Percentiles rank a stretch among this genome's conserved stretches.
These are phyloP conservation scores for Nidularia pulvinata DNA, from an alignment of 768 basidiomycete species.

Conservation along the genomic window DNA sequence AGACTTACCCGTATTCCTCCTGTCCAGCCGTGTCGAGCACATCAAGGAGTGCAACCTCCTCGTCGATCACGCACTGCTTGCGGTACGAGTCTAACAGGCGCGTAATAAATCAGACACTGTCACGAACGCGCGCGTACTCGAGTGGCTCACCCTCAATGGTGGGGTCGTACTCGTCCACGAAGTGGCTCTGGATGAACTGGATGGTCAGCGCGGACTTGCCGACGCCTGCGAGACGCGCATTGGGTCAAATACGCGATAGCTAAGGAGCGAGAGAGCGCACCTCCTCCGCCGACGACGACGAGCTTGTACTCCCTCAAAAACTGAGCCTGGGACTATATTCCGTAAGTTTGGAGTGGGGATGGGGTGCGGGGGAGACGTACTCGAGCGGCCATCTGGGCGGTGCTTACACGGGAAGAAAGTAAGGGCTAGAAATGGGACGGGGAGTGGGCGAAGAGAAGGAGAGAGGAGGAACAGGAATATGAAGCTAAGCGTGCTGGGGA, in stretches of 20 bases:
- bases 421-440: conserved; percentile 1
- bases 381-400: conserved; percentile 32
- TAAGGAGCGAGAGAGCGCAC: conserved; percentile 28
- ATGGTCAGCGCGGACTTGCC: conserved; percentile 91
- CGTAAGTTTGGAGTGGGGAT: conserved; percentile 6
- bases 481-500: too few species aligned
- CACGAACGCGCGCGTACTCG: too few species aligned
- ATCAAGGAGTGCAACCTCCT: conserved; percentile 97
- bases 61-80: conserved; percentile 97
- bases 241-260: not conserved
- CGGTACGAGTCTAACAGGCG: conserved; percentile 80
- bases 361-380: conserved; percentile 16
- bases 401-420: not conserved
- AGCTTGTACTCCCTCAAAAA: conserved; percentile 98
- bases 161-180: conserved; percentile 93
- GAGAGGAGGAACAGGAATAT: too few species aligned
- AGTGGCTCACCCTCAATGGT: conserved; percentile 3
- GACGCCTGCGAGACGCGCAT: conserved; percentile 26
- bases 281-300: conserved; percentile 98
- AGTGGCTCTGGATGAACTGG: conserved; percentile 96
- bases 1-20: conserved; percentile 92
- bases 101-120: not conserved
- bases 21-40: conserved; percentile 98
- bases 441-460: not conserved
- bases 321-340: conserved; percentile 54